Evolutionary conservation across 768 basidiomycete genomes (phyloP), one percentile per base, ranked within the genome.

Genomic region (Pleurotus salmoneostramineus): DNA sequence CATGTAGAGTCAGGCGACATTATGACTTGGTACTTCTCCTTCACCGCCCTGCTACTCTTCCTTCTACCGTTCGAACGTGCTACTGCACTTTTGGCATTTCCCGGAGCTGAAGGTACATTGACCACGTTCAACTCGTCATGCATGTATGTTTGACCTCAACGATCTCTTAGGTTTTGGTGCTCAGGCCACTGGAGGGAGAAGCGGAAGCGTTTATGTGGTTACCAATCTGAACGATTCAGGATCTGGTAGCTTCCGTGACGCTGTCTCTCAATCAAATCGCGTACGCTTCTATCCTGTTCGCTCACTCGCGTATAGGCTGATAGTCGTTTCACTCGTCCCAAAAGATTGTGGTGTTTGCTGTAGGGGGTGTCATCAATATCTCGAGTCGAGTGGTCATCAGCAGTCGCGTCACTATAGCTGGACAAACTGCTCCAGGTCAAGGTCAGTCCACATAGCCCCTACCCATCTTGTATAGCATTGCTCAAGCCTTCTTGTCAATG

Each of bases 401-500:
- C 50, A 63, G 61, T 15, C 65, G 69, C 54, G 63, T 71, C 21
- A 69, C 65, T 1, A 72, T 73, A 15, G 69, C 69, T 36, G 71
- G 72, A 3, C 70, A 73, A 56, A 73, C 71, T n/a, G 71, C 72
- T 15, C 72, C 72, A 27, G 72, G 72, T 12, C 70, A 72, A 62
- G 72, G 52, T 43, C 27, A 14, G 15, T 35, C 33, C 34, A 21
- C 40, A 17, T 27, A 14, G 17, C 52, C 6, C 32, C 37, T 8
- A 4, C 12, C 3, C n/a, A 5, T 27, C 27, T 10, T 31, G 3
- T 2, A 6, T 32, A 4, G 40, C 35, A 31, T 10, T 6, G 21
- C 6, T 42, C 36, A 40, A 17, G 21, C 7, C 1, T n/a, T 10
- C n/a, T 40, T 40, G 8, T n/a, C 27, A 15, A 27, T 27, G 21